Conservation (phyloP, 2,329 filamentous ascomycete species). For the Graphiopsis chlorocephala region DNA sequence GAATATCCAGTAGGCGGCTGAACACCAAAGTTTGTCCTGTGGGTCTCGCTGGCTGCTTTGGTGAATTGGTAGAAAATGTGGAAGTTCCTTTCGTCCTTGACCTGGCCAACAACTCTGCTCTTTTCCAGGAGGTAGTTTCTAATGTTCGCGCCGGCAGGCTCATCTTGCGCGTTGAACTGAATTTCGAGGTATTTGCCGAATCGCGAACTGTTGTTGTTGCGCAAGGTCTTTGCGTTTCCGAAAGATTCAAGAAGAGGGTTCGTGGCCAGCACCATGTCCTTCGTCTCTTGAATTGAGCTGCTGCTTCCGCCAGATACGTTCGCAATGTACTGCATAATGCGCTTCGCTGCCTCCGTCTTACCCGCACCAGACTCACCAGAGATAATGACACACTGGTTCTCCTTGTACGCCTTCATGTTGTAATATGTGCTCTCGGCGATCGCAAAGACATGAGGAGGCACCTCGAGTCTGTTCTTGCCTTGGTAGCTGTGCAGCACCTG, state of each 20-base stretch:
- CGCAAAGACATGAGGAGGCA: constrained; percentile 85
- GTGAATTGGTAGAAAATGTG: constrained; percentile 99
- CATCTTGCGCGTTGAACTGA: constrained; percentile 87
- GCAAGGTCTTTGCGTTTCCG: constrained; percentile 94
- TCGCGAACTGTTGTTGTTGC: constrained; percentile 97
- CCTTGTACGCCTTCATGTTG: constrained; percentile 99
- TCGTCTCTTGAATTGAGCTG: constrained; percentile 90
- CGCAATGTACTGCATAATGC: constrained; percentile 99
- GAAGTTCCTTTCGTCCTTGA: constrained; percentile 93
- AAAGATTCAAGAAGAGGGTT: constrained; percentile 97
- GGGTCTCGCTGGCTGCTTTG: constrained; percentile 84
- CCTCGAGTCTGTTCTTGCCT: constrained; percentile 93
- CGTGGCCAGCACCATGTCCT: constrained; percentile 98
- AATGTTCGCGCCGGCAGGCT: constrained; percentile 94
- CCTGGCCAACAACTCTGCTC: constrained; percentile 90
- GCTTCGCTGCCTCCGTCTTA: constrained; percentile 97
- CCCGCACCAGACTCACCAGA: constrained; percentile 97
- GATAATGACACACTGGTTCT: constrained; percentile 99
- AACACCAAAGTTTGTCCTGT: constrained; percentile 84
- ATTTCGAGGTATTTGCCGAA: constrained; percentile 99
- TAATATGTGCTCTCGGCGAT: constrained; percentile 97
- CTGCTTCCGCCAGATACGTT: constrained; percentile 85
- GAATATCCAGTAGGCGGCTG: constrained; percentile 89
- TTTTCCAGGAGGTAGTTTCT: constrained; percentile 98
- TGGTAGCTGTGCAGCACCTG: constrained; percentile 88